Evolutionary conservation across 2,329 filamentous ascomycete species (phyloP).

Genomic region (Thelonectria discophora): DNA sequence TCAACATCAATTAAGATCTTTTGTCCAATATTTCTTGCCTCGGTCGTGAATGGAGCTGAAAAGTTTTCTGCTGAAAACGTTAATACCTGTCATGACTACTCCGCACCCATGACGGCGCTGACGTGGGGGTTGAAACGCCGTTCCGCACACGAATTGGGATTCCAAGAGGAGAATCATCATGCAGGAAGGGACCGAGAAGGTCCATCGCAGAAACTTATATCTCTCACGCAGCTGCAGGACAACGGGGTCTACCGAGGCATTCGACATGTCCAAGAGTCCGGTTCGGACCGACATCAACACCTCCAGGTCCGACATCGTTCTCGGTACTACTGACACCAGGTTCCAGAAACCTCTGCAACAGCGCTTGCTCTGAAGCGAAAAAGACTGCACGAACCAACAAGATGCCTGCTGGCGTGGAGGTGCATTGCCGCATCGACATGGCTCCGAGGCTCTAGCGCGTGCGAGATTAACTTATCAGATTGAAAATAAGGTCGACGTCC

Average conservation of each 20-base stretch:
- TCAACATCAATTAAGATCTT: too few relatives aligned
- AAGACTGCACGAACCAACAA: not conserved
- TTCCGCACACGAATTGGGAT: not conserved
- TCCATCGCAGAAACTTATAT: not conserved
- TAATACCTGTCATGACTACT: not conserved
- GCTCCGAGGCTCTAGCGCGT: not conserved
- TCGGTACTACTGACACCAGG: not conserved
- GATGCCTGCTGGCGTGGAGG: constrained; percentile 1
- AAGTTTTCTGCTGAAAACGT: not conserved
- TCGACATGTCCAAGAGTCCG: too few relatives aligned
- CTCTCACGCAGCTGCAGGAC: too few relatives aligned
- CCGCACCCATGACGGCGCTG: not conserved
- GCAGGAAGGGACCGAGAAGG: not conserved
- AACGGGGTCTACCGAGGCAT: too few relatives aligned
- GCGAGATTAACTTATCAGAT: constrained; percentile 22
- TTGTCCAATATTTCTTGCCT: too few relatives aligned
- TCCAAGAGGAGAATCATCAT: not conserved
- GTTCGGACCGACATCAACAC: not conserved
- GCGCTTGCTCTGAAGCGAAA: not conserved
- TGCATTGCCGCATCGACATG: constrained; percentile 7
- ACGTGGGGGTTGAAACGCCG: not conserved
- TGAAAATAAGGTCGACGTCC: constrained; percentile 6
- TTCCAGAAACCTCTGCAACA: not conserved
- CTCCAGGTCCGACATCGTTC: not conserved
- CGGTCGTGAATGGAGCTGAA: not conserved